These are phyloP conservation scores for Lentinula boryana DNA, from an alignment of 768 basidiomycete genomes.

Conservation along the genomic window DNA sequence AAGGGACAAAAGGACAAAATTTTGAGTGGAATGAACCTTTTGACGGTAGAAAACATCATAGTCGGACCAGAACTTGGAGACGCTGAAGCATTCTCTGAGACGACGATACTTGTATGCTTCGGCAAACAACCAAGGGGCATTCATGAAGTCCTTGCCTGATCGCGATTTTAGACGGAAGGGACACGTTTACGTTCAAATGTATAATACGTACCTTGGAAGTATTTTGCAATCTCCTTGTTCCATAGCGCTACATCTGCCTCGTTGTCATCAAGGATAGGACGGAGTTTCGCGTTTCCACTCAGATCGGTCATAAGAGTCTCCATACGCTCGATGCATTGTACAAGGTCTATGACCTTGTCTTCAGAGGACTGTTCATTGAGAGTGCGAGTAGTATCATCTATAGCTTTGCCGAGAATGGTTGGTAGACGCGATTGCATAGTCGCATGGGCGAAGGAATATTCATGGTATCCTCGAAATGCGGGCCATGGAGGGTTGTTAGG, in stretches of 20 bases:
- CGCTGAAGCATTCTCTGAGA: constrained; percentile 88
- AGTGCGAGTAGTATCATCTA: constrained; percentile 85
- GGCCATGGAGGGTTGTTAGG: constrained; percentile 84
- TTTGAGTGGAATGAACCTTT: constrained; percentile 43
- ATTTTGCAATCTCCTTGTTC: constrained; percentile 97
- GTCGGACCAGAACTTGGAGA: constrained; percentile 83
- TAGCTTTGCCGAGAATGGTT: constrained; percentile 92
- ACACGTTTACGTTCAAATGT: background rate
- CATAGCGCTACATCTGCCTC: constrained; percentile 85
- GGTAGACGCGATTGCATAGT: constrained; percentile 96
- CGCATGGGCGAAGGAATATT: constrained; percentile 82
- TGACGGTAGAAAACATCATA: constrained; percentile 96
- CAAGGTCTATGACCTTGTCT: constrained; percentile 80
- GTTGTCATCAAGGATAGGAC: constrained; percentile 85
- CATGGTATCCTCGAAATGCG: constrained; percentile 65
- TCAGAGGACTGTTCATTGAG: constrained; percentile 83
- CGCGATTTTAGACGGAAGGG: background rate
- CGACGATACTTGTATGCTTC: constrained; percentile 93
- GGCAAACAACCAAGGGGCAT: constrained; percentile 94
- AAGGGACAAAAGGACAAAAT: background rate
- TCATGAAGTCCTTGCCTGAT: constrained; percentile 86
- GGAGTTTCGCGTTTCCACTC: constrained; percentile 74
- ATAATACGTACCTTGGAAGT: constrained; percentile 62
- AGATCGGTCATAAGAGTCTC: constrained; percentile 84
- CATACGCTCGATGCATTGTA: constrained; percentile 84